Evolutionary conservation across 768 basidiomycete species (phyloP), one percentile per base, ranked within the genome.

Genomic region (Ramaria sp.): DNA sequence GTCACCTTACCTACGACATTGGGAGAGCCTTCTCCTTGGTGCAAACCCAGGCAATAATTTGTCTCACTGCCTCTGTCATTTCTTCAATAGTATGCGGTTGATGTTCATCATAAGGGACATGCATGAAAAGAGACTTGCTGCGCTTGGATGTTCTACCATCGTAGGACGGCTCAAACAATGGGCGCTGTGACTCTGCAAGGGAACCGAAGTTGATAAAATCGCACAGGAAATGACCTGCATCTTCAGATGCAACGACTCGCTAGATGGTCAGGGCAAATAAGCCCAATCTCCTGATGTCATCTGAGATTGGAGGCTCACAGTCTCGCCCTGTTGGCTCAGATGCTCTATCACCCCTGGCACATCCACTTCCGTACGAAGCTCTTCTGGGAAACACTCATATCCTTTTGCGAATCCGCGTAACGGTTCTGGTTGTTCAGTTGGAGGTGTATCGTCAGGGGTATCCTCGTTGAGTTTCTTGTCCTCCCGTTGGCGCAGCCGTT

Each of bases 151-250:
- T 50, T 12, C 37, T 48, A 27, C 16, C 27, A 3, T 41, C 39
- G 5, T 15, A 5, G n/a, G 48, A 30, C 4, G 24, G 54, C 15
- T 32, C 30, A 37, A 30, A 39, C 4, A 49, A 42, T 3, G 42
- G 37, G 12, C 57, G 57, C 39, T 50, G 58, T 10, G 60, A 57
- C 42, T 86, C 85, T 4, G 83, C 83, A 25, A 87, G 73, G 9
- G 83, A 85, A 62, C 83, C 82, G 61, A 84, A 88, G 64, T 83
- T 85, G 56, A 82, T 76, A 65, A 83, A 88, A 67, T 88, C 85
- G 63, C 82, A 85, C 10, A 87, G 67, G 64, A 81, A 88, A 63
- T 84, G 82, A 0, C 85, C 85, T 15, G 84, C 81, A 62, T 88
- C 85, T 73, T 82, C 77, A 2, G 85, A 86, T 18, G 81, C 75